phyloP scores from a whole-genome alignment of 176 grass and related monocot genomes.

The Musa troglodytarum region DNA sequence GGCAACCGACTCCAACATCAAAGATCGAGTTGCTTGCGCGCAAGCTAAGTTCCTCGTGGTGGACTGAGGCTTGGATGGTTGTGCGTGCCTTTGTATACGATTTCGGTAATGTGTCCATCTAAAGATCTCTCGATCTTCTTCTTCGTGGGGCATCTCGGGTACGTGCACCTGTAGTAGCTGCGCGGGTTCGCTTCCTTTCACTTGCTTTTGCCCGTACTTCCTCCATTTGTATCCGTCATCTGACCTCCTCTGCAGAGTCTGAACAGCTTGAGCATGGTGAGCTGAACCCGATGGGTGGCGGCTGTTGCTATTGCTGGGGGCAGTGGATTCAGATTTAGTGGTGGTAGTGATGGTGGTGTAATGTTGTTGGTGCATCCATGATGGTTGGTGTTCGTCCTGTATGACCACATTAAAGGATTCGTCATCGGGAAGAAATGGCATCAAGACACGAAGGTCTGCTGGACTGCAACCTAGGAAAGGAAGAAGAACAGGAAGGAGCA shows the following conservation, averaged over 20 bases:
- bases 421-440: background rate
- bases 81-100: slow-evolving; percentile 33
- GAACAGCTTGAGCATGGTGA: background rate
- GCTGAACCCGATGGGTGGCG: background rate
- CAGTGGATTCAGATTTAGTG: background rate
- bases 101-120: slow-evolving; percentile 31
- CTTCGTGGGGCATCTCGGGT: slow-evolving; percentile 28
- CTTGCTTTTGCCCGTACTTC: slow-evolving; percentile 41
- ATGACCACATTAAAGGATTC: background rate
- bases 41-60: slow-evolving; percentile 26
- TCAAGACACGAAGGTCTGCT: too few relatives aligned
- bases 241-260: slow-evolving; percentile 14
- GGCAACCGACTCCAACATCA: slow-evolving; percentile 1
- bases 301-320: background rate
- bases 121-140: slow-evolving; percentile 37
- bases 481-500: background rate
- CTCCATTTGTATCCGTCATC: slow-evolving; percentile 18
- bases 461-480: too few relatives aligned
- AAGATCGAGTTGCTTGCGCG: background rate
- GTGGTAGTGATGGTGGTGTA: background rate
- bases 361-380: slow-evolving; percentile 11
- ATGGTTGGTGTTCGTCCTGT: slow-evolving; percentile 24
- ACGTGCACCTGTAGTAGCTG: slow-evolving; percentile 39
- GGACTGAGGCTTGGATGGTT: slow-evolving; percentile 34
- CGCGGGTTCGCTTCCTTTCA: slow-evolving; percentile 41